These are phyloP conservation scores for Elsinoe ampelina DNA, from an alignment of 2,329 filamentous ascomycete species.

Conservation along the genomic window DNA sequence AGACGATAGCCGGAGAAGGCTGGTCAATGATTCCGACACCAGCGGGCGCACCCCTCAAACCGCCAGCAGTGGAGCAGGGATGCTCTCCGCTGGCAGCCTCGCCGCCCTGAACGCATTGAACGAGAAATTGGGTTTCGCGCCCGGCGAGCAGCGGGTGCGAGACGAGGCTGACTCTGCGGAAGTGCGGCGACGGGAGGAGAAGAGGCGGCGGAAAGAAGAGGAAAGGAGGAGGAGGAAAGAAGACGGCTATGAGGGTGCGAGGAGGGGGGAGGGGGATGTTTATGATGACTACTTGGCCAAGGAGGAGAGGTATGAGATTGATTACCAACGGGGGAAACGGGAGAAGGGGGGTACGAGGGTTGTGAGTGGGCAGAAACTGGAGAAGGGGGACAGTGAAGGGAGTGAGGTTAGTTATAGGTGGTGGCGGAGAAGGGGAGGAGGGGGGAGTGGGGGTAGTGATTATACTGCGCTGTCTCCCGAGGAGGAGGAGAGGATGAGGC, in stretches of 20 bases:
- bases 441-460: conserved; percentile 28
- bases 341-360: conserved; percentile 29
- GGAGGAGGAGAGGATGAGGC: conserved; percentile 33
- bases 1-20: not conserved
- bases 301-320: conserved; percentile 9
- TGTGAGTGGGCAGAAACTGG: conserved; percentile 39
- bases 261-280: conserved; percentile 25
- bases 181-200: conserved; percentile 5
- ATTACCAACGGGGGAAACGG: conserved; percentile 11
- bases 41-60: not conserved
- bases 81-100: conserved; percentile 49
- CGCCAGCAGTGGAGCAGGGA: conserved; percentile 21
- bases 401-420: conserved; percentile 33
- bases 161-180: conserved; percentile 13
- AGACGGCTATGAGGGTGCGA: conserved; percentile 34
- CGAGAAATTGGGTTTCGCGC: conserved; percentile 13
- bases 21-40: conserved; percentile 4
- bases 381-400: conserved; percentile 29
- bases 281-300: conserved; percentile 17
- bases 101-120: conserved; percentile 51
- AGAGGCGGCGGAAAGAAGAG: conserved; percentile 13
- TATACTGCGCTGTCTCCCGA: conserved; percentile 22
- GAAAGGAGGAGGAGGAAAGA: conserved; percentile 26
- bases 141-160: conserved; percentile 6
- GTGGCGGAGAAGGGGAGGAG: conserved; percentile 33